phyloP scores from a whole-genome alignment of 2,329 filamentous ascomycete species.

The Neobulgaria alba region DNA sequence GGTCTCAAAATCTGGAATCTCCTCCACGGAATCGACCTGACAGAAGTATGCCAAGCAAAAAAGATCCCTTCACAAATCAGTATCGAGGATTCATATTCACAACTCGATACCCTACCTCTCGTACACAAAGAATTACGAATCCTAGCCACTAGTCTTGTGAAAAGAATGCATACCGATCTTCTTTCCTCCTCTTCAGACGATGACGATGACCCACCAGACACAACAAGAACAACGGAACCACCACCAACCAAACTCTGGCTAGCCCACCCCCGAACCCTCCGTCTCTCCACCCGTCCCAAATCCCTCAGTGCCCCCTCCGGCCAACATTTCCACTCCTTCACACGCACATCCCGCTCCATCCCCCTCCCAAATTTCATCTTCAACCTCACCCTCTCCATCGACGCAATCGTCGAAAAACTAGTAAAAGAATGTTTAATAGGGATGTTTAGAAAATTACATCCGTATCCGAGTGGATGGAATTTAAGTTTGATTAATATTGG shows the following conservation, averaged over 20 bases:
- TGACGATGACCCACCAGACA: slow-evolving; percentile 15
- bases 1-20: slow-evolving; percentile 68
- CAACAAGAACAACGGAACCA: too few species aligned
- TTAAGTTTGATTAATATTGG: slow-evolving; percentile 79
- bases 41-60: slow-evolving; percentile 62
- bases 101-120: slow-evolving; percentile 54
- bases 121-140: slow-evolving; percentile 61
- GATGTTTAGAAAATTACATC: slow-evolving; percentile 67
- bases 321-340: slow-evolving; percentile 49
- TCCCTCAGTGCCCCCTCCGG: slow-evolving; percentile 43
- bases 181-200: too few species aligned
- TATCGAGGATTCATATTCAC: slow-evolving; percentile 85
- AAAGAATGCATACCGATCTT: slow-evolving; percentile 72
- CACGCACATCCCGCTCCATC: slow-evolving; percentile 66
- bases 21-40: slow-evolving; percentile 71
- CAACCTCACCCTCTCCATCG: slow-evolving; percentile 47
- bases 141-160: slow-evolving; percentile 61
- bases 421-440: slow-evolving; percentile 60
- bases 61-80: slow-evolving; percentile 79
- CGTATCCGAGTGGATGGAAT: slow-evolving; percentile 59
- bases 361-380: slow-evolving; percentile 70
- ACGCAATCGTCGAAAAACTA: slow-evolving; percentile 56
- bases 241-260: slow-evolving; percentile 49
- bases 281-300: slow-evolving; percentile 66
- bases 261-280: slow-evolving; percentile 71